Evolutionary conservation across 179 eudicot genomes (phyloP).

Genomic region (Drosera spatulata): DNA sequence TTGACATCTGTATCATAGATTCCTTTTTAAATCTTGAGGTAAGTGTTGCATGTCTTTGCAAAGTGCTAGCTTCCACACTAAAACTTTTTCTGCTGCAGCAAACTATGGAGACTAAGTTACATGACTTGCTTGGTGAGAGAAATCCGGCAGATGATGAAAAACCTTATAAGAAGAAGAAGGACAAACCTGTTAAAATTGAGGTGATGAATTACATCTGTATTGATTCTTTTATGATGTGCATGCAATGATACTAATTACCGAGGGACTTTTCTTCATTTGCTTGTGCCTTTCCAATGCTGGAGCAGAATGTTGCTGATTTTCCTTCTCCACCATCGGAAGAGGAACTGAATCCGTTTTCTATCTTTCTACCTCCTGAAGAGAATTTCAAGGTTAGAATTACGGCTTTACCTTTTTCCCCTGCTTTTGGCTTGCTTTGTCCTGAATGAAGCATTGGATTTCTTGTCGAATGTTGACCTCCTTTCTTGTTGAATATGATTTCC

Average conservation of each 20-base stretch:
- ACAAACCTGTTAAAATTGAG: slow-evolving; percentile 77
- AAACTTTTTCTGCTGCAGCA: slow-evolving; percentile 31
- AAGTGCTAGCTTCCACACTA: slow-evolving; percentile 1
- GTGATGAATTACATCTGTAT: slow-evolving; percentile 12
- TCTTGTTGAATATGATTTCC: too few relatives aligned
- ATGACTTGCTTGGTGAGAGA: slow-evolving; percentile 66
- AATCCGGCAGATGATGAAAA: slow-evolving; percentile 92
- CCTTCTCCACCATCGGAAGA: slow-evolving; percentile 55
- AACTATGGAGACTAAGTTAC: slow-evolving; percentile 56
- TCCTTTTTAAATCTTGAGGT: not conserved
- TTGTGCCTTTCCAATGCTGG: slow-evolving; percentile 27
- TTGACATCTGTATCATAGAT: not conserved
- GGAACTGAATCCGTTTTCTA: slow-evolving; percentile 69
- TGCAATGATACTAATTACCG: not conserved
- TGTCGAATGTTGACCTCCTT: too few relatives aligned
- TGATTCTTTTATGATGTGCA: not conserved
- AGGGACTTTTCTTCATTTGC: not conserved
- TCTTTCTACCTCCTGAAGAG: slow-evolving; percentile 82
- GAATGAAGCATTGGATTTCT: too few relatives aligned
- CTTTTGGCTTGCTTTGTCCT: too few relatives aligned
- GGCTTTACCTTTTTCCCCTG: not conserved
- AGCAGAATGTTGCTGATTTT: slow-evolving; percentile 22
- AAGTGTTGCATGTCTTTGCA: not conserved
- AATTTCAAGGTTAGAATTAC: slow-evolving; percentile 54
- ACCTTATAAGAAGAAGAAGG: slow-evolving; percentile 51